These are phyloP conservation scores for Chlorella sp. DNA, from an alignment of 139 green algal genomes.

Conservation along the genomic window DNA sequence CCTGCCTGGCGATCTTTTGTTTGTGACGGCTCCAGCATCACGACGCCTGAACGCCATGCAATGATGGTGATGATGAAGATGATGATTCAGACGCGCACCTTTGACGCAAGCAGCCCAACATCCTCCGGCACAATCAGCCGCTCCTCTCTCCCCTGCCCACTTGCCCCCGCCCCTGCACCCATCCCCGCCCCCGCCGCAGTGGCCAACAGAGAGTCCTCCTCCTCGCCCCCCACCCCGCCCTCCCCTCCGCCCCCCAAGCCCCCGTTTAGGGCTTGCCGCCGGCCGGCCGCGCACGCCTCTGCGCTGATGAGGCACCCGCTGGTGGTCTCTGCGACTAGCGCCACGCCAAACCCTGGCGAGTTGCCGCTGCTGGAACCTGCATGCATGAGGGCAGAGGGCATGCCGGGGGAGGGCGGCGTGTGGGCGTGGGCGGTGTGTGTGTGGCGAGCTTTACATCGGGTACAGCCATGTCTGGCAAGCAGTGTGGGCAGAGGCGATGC, in stretches of 20 bases:
- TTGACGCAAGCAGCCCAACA: slow-evolving; percentile 26
- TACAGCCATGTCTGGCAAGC: too few relatives aligned
- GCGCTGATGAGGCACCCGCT: slow-evolving; percentile 71
- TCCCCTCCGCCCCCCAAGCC: background rate
- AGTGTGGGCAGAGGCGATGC: too few relatives aligned
- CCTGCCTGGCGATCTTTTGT: too few relatives aligned
- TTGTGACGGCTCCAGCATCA: too few relatives aligned
- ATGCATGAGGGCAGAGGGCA: too few relatives aligned
- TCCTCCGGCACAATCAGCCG: slow-evolving; percentile 76
- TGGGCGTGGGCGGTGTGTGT: too few relatives aligned
- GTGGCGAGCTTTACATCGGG: too few relatives aligned
- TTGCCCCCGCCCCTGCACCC: background rate
- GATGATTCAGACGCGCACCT: background rate
- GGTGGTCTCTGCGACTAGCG: slow-evolving; percentile 95
- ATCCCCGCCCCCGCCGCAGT: background rate
- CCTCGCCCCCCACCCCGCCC: background rate
- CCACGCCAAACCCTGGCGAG: slow-evolving; percentile 90
- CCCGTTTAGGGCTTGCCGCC: too few relatives aligned
- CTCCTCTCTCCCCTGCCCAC: background rate
- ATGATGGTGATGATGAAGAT: too few relatives aligned
- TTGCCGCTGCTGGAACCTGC: slow-evolving; percentile 24
- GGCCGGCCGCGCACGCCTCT: slow-evolving; percentile 40
- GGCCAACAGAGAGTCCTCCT: background rate
- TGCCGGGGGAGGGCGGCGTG: too few relatives aligned
- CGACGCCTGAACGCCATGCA: too few relatives aligned